Base-by-base conservation (phyloP, 176 grass and related monocot genomes). In the Pontederia paniculata region DNA sequence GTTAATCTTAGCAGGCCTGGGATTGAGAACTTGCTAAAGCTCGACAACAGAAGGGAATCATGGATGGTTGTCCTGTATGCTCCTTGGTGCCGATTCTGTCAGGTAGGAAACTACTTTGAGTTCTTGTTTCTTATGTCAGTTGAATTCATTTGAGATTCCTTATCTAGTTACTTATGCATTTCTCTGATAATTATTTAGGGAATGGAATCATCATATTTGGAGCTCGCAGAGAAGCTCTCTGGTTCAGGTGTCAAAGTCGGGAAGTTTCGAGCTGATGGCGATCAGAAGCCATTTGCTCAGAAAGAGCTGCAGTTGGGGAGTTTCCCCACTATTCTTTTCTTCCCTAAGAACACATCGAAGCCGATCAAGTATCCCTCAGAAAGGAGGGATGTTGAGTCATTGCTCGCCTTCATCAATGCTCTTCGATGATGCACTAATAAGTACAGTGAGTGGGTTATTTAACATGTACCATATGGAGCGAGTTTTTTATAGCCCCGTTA, bases 341-440 rank as follows among this genome's bases (percentile, higher is more conserved):
- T 95, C 81, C 84, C 84, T 5, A 77, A 75, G 67, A 77, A 80
- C 70, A 68, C 81, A 8, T 74, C 76, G 3, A 85, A 75, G 74
- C 89, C 81, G 4, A 85, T 95, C 68, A 95, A 95, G 60, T 95
- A 88, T 63, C 84, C 84, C 12, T 85, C 89, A 1, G 89, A 95
- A 81, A 82, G 76, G 71, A 65, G 89, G 67, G 89, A 95, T 23
- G 84, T 85, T 5, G 78, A 85, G 21, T 82, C 89, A 1, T 84
- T 95, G 23, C 84, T 85, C 56, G 62, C 89, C 21, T 95, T 95
- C 65, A 61, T 89, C 44, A 82, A 83, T 70, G 87, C 74, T 64
- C 84, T 95, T 56, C 60, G 84, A 57, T 88, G 57, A 88, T 64
- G 23, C 28, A 10, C 12, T 15, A 9, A 37, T 37, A 3, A 37